Evolutionary conservation across 1,284 basidiomycete genomes (phyloP).

Genomic region (Singerocomus rubriflavus): DNA sequence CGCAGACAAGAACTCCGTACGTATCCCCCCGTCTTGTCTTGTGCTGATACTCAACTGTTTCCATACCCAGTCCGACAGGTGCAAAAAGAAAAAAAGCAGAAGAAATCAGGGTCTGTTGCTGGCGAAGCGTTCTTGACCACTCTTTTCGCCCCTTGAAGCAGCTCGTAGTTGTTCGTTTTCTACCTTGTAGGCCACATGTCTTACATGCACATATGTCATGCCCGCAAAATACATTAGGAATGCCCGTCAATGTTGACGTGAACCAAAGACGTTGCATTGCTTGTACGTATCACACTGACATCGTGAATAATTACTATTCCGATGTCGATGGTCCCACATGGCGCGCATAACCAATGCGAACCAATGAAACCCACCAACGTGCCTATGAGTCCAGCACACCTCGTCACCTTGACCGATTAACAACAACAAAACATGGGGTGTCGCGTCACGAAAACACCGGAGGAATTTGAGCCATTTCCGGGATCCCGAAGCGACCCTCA

Average conservation of each 20-base stretch:
- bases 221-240: conserved; percentile 12
- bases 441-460: neutral
- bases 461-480: conserved; percentile 5
- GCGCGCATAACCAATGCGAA: no score
- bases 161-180: conserved; percentile 6
- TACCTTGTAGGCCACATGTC: conserved; percentile 13
- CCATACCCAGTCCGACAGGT: conserved; percentile 61
- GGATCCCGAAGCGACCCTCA: conserved; percentile 36
- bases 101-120: conserved; percentile 66
- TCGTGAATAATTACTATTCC: neutral
- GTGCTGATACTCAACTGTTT: conserved; percentile 2
- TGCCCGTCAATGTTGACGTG: neutral
- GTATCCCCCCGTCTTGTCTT: conserved; percentile 34
- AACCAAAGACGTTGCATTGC: neutral
- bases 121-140: conserved; percentile 86
- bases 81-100: conserved; percentile 64
- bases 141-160: conserved; percentile 77
- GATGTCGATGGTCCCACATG: neutral
- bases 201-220: conserved; percentile 19
- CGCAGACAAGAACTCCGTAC: conserved; percentile 83
- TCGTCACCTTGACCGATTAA: neutral
- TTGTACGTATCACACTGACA: no score
- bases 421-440: neutral
- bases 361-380: neutral
- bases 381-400: neutral